Base-by-base conservation (phyloP, 352 stramenopile species). In the Phytophthora tubulina region DNA sequence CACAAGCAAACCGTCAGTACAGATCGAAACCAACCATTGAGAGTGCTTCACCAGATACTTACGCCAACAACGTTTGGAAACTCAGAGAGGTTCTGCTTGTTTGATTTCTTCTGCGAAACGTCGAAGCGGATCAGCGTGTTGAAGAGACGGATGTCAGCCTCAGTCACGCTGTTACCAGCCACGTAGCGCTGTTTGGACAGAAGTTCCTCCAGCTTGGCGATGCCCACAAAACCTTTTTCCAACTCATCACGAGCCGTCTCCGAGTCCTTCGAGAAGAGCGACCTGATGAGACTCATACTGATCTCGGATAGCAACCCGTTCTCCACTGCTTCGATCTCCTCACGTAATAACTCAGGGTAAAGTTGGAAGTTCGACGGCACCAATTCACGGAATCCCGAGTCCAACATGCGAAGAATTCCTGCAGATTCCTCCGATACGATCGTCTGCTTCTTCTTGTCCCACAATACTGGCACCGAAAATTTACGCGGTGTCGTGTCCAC, bases 331-430 rank as follows among this genome's bases (percentile, higher is more conserved):
- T 94, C 82, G 39, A 94, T 91, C 35, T 88, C 50, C 9, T 51
- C 27, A 8, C 68, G 71, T 6, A 93, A 51, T 38, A 87, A 75
- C 35, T 35, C 17, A 13, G 83, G 82, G 65, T 81, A 85, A 30
- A 93, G 53, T 45, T 83, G 59, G 11, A 81, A 73, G 7, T 64
- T 67, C 49, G 63, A 72, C 27, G 78, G n/a, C 9, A 76, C 46
- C 30, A 71, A 69, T 14, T 82, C 59, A 49, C 88, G 82, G 48
- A 89, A 88, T 1, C 60, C 78, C 7, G 51, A 69, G 50, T 78
- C 73, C 6, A 97, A 58, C 62, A 94, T 88, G 33, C 84, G 76
- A 30, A 97, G 79, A 51, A 96, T 95, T 5, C 72, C 62, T 36
- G 77, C 81, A 91, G 63, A 65, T 32, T 71, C 45, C 55, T 71